Conservation (phyloP, 805 yeast species). For the Wickerhamiella occidentalis region DNA sequence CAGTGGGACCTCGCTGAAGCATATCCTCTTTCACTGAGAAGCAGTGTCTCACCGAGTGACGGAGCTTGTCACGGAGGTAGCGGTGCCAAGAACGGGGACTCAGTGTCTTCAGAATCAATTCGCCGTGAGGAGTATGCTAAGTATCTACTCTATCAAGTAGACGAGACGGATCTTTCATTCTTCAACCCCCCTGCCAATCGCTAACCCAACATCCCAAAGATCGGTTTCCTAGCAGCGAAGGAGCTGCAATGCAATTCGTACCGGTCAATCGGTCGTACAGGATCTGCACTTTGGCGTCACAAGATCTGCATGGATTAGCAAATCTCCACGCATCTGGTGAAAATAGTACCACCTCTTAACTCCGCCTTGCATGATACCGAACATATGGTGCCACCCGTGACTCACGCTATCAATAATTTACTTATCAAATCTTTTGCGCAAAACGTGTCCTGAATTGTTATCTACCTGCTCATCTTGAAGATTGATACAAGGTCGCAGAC, state of each 20-base stretch:
- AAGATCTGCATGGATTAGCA: not conserved
- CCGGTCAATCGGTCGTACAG: not conserved
- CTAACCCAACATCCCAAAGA: not conserved
- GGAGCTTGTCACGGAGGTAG: not conserved
- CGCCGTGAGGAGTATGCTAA: not conserved
- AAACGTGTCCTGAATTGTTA: not conserved
- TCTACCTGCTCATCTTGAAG: not conserved
- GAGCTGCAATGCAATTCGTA: not conserved
- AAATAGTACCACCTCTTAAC: constrained; percentile 1
- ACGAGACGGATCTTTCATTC: not conserved
- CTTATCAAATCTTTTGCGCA: not conserved
- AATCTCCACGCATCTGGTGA: not conserved
- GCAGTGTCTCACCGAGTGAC: not conserved
- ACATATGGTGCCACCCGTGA: not conserved
- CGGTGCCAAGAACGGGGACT: not conserved
- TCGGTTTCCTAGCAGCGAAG: not conserved
- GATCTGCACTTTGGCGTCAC: not conserved
- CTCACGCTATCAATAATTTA: not conserved
- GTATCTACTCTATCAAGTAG: not conserved
- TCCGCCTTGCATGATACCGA: not conserved
- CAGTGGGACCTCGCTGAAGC: constrained; percentile 40
- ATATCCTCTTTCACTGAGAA: not conserved
- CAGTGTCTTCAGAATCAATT: no score
- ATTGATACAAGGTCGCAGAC: not conserved
- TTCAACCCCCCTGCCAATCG: not conserved